Base-by-base conservation (phyloP, 441 rosid species). In the Arabidopsis hybrid region DNA sequence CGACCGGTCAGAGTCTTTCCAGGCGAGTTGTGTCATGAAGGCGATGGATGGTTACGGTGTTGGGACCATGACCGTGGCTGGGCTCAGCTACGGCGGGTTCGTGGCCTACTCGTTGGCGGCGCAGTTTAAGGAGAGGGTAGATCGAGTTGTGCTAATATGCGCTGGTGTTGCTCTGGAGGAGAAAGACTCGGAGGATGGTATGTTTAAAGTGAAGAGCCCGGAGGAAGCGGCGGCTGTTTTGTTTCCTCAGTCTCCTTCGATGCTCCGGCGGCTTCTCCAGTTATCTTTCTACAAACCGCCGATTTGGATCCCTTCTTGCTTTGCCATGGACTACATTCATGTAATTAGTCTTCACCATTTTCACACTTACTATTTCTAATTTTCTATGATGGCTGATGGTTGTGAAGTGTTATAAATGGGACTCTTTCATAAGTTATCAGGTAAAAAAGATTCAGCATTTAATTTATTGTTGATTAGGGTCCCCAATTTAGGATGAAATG, bases 271-370 rank as follows among this genome's bases (percentile, higher is more conserved):
- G 1, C 66, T 61, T 12, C 35, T 61, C 7, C 66, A 61, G 12
- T 13, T 61, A n/a, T 21, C 66, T 42, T 61, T 61, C 3, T 61
- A 61, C 7, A 61, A 61, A 16, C 66, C 66, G 4, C 66, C 66
- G 12, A 26, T 61, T 42, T 61, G 66, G 66, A 61, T 61, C 36
- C 66, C 66, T 2, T 61, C 66, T 42, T 61, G 51, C 21, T 61
- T 61, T 42, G 66, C 66, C 51, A 61, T 40, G 51, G 66, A 61
- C 51, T 61, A 61, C 66, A 61, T 61, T 61, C 66, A 26, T 61
- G 66, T 42, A 61, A n/a, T n/a, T n/a, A 61, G 51, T 61, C 29
- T 34, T 56, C 18, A 12, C 38, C 17, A 38, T 26, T 26, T 26
- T 26, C 29, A 26, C 29, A 26, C 29, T 26, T 26, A 26, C 29